Base-by-base conservation (phyloP, 2,329 filamentous ascomycete species). In the Phaeosphaeria sp. region DNA sequence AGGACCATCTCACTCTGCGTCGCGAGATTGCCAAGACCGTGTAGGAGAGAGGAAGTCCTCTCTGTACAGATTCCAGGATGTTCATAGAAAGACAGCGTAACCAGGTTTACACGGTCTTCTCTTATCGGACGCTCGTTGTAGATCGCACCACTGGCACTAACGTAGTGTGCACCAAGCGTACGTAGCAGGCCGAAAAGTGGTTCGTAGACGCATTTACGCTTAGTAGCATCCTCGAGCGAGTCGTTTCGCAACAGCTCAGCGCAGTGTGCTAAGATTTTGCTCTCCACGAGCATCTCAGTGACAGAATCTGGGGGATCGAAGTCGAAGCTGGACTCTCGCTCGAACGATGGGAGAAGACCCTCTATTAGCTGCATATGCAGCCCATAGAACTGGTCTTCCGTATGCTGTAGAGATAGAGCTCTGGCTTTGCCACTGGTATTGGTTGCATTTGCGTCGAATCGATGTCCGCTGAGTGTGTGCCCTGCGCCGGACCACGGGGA, bases 211-310 rank as follows among this genome's bases (percentile, higher is more conserved):
- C 55, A 51, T 27, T 58, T 59, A 23, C 77, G 71, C 48, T 66
- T 70, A 0, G 66, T 67, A 10, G 75, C 65, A 51, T 82, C 76
- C 21, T 76, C 72, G 11, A 81, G 56, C 7, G 77, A 77, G 54
- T 80, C 79, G 59, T 80, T 79, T 11, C 77, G 68, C 9, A 82
- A 60, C 2, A 81, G 65, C 21, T 80, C 74, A 1, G 75, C 75
- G 15, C 71, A 69, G 36, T 73, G 75, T 36, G 77, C 72, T 10
- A 80, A 62, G 10, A 81, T 56, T 25, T 74, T 73, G 55, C 75
- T 77, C 9, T 75, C 57, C 11, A 69, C 59, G 9, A 81, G 66
- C 65, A 81, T 74, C 1, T 71, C 65, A 42, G 60, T 43, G 1
- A 80, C 51, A 5, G 60, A 64, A 6, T 50, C 46, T 2, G 76